Percentiles rank a stretch among this genome's conserved stretches.
phyloP scores from a whole-genome alignment of 495 filamentous ascomycete species.

The Aspergillus carlsbadensis region DNA sequence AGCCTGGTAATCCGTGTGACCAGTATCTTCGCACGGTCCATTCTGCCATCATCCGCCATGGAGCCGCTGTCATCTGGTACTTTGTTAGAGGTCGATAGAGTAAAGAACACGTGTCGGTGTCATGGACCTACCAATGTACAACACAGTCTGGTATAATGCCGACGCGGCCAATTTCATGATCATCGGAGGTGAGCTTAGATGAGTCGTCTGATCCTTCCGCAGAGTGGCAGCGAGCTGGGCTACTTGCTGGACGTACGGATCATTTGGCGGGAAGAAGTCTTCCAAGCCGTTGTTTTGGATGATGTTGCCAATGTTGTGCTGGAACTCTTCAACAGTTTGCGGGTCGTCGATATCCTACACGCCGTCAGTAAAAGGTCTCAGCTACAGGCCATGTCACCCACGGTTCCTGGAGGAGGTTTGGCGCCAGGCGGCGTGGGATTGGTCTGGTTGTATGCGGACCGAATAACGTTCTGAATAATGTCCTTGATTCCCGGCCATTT shows the following conservation, averaged over 20 bases:
- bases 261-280: constrained; percentile 3
- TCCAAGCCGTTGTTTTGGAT: constrained; percentile 2
- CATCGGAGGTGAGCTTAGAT: background rate
- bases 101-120: background rate
- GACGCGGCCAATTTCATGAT: background rate
- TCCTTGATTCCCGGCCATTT: background rate
- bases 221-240: background rate
- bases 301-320: background rate
- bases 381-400: background rate
- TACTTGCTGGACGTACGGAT: background rate
- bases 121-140: background rate
- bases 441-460: background rate
- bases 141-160: background rate
- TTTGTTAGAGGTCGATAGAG: background rate
- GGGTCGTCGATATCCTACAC: background rate
- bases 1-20: background rate
- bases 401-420: background rate
- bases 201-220: background rate
- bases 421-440: background rate
- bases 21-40: background rate
- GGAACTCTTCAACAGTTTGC: constrained; percentile 3
- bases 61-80: constrained; percentile 3
- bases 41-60: background rate
- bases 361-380: background rate
- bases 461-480: background rate